These are phyloP conservation scores for Diaporthe aspalathi DNA, from an alignment of 2,329 filamentous ascomycete genomes.

Conservation along the genomic window DNA sequence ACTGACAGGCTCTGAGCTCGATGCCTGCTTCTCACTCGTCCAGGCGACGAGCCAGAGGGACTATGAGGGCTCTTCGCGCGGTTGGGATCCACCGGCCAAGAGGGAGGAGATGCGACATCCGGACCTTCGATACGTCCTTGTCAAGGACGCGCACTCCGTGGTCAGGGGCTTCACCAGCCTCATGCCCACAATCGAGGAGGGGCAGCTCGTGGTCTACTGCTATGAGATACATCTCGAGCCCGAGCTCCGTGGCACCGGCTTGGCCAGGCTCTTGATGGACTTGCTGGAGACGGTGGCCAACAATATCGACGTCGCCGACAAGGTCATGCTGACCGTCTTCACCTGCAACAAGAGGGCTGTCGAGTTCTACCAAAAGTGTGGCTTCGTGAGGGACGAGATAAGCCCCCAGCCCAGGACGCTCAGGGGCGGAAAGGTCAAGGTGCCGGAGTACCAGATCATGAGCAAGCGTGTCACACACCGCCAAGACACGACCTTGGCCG, in stretches of 20 bases:
- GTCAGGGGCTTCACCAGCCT: slow-evolving; percentile 72
- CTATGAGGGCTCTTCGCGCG: slow-evolving; percentile 70
- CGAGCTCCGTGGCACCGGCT: slow-evolving; percentile 68
- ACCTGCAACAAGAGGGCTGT: slow-evolving; percentile 67
- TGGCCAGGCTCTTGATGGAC: slow-evolving; percentile 70
- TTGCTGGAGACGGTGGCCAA: slow-evolving; percentile 64
- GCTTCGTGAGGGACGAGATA: slow-evolving; percentile 66
- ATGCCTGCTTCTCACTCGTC: slow-evolving; percentile 67
- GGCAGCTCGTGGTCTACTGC: slow-evolving; percentile 76
- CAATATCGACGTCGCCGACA: slow-evolving; percentile 66
- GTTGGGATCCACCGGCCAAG: slow-evolving; percentile 74
- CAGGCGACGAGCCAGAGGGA: slow-evolving; percentile 71
- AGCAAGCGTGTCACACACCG: slow-evolving; percentile 56
- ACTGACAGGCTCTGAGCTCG: slow-evolving; percentile 59
- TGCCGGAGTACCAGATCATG: slow-evolving; percentile 70
- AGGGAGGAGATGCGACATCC: slow-evolving; percentile 74
- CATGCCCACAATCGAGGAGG: slow-evolving; percentile 77
- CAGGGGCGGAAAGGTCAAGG: slow-evolving; percentile 63
- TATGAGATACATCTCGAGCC: slow-evolving; percentile 80
- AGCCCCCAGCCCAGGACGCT: slow-evolving; percentile 66
- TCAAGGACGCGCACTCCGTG: slow-evolving; percentile 52
- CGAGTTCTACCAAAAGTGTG: slow-evolving; percentile 70
- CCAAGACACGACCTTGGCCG: not conserved
- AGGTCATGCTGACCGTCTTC: slow-evolving; percentile 82
- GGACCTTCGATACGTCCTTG: slow-evolving; percentile 76